A percentile compares a stretch with the other conserved stretches of the same genome.
Evolutionary conservation across 176 grass and related monocot species (phyloP).

Genomic region (Chloris gayana): DNA sequence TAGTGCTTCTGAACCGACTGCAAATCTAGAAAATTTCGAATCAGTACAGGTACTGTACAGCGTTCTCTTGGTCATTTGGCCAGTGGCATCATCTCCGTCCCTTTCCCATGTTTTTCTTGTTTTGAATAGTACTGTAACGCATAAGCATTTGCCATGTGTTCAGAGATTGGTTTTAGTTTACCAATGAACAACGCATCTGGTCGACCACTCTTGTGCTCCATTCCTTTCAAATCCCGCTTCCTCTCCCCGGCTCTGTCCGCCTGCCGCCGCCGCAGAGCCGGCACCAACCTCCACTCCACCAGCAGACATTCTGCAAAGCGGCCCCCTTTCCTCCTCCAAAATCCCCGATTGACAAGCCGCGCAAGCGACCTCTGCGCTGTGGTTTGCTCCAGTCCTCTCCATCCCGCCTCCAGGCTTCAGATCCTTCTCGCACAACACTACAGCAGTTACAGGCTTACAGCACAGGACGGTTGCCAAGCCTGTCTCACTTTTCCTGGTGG

Average conservation of each 20-base stretch:
- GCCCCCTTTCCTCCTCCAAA: constrained; percentile 9
- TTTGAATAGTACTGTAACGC: not conserved
- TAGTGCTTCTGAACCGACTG: not conserved
- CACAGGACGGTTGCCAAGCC: constrained; percentile 17
- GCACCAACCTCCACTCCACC: constrained; percentile 32
- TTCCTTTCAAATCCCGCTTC: not conserved
- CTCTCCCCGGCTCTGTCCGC: constrained; percentile 4
- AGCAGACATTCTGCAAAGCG: not conserved
- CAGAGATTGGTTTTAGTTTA: not conserved
- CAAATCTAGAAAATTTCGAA: not conserved
- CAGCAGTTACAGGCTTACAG: constrained; percentile 22
- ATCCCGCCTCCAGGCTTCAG: constrained; percentile 2
- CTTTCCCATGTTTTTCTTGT: not conserved
- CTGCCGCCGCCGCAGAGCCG: not conserved
- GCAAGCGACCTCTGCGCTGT: constrained; percentile 19
- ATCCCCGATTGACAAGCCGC: constrained; percentile 22
- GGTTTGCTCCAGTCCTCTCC: constrained; percentile 18
- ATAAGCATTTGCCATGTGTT: not conserved
- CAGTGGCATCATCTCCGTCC: not conserved
- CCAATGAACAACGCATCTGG: constrained; percentile 26
- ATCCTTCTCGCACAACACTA: constrained; percentile 9
- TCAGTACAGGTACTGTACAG: not conserved
- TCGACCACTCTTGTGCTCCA: not conserved
- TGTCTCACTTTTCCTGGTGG: constrained; percentile 22
- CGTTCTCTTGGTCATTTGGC: not conserved